These are phyloP conservation scores for Emericellopsis atlantica DNA, from an alignment of 2,329 filamentous ascomycete species.

Conservation along the genomic window DNA sequence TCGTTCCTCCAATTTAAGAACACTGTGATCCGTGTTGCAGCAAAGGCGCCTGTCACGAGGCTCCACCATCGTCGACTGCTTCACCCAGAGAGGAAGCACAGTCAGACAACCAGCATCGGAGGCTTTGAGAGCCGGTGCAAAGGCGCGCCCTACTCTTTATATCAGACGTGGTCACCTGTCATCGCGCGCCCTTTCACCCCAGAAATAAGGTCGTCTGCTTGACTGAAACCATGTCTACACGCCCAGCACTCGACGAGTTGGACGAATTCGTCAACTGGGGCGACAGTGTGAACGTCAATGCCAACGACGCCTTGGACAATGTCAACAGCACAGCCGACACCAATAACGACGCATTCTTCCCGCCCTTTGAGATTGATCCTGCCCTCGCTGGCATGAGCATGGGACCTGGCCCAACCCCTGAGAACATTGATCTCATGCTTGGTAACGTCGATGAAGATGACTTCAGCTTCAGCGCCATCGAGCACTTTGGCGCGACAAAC, in stretches of 20 bases:
- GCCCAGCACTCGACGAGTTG: constrained; percentile 33
- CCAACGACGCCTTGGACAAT: constrained; percentile 7
- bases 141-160: too few species aligned
- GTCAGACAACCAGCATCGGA: too few species aligned
- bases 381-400: constrained; percentile 19
- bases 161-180: too few species aligned
- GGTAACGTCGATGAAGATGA: constrained; percentile 45
- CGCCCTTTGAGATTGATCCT: constrained; percentile 2
- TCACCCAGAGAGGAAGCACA: too few species aligned
- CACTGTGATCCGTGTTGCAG: background rate
- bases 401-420: constrained; percentile 9
- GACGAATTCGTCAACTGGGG: constrained; percentile 56
- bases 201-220: too few species aligned
- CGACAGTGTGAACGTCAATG: constrained; percentile 24
- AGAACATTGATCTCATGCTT: constrained; percentile 39
- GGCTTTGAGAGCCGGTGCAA: too few species aligned
- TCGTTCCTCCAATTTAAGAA: background rate
- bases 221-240: constrained; percentile 8
- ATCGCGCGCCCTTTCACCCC: too few species aligned
- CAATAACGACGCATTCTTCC: background rate
- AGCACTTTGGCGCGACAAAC: constrained; percentile 35
- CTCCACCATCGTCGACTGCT: too few species aligned
- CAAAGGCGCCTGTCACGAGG: background rate
- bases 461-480: constrained; percentile 44
- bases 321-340: constrained; percentile 14